These are phyloP conservation scores for Leccinum holopus DNA, from an alignment of 1,284 basidiomycete genomes.

Conservation along the genomic window DNA sequence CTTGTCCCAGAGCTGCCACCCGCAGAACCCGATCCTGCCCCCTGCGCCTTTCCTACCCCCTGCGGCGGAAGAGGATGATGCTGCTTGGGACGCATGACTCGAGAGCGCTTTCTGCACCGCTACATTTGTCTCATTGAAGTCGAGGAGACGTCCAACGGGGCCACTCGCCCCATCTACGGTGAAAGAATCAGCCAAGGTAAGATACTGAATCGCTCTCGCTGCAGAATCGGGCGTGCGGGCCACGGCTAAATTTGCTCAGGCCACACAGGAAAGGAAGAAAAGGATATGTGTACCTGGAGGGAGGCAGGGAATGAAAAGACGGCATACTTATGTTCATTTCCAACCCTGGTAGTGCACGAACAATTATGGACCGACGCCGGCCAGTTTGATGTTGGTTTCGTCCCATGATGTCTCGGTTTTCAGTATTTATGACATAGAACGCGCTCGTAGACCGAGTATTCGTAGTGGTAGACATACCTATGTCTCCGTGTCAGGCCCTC, in stretches of 20 bases:
- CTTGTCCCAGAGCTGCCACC: slow-evolving; percentile 21
- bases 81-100: slow-evolving; percentile 39
- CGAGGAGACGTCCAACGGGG: slow-evolving; percentile 78
- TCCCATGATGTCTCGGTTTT: slow-evolving; percentile 67
- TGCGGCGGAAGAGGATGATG: slow-evolving; percentile 32
- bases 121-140: slow-evolving; percentile 84
- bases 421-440: slow-evolving; percentile 47
- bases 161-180: slow-evolving; percentile 96
- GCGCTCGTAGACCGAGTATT: slow-evolving; percentile 20
- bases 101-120: slow-evolving; percentile 70
- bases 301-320: no score
- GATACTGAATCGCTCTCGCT: no score
- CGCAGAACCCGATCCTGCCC: slow-evolving; percentile 28
- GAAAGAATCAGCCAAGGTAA: not conserved
- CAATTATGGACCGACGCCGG: slow-evolving; percentile 78
- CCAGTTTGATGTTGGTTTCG: slow-evolving; percentile 65
- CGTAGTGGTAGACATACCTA: slow-evolving; percentile 17
- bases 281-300: no score
- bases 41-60: slow-evolving; percentile 5
- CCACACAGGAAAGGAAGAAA: no score
- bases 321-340: slow-evolving; percentile 85
- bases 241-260: no score
- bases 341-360: slow-evolving; percentile 99
- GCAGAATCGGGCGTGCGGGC: not conserved
- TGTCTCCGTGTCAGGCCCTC: not conserved